phyloP scores from a whole-genome alignment of 441 rosid species.

The Syzygium syzygioides region DNA sequence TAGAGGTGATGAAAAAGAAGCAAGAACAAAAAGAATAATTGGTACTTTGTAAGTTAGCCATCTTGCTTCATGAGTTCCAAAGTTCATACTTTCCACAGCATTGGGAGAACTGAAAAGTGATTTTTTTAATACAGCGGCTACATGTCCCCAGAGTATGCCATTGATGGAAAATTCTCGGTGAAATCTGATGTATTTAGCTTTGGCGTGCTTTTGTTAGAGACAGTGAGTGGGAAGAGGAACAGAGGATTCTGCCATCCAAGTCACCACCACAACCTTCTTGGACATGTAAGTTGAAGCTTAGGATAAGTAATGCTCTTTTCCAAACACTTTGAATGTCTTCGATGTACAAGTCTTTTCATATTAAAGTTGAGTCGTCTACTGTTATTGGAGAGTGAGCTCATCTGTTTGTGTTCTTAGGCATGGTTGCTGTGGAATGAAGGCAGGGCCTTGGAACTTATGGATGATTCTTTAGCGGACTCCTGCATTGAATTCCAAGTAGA shows the following conservation, averaged over 20 bases:
- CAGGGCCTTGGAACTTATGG: constrained; percentile 18
- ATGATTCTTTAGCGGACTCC: not conserved
- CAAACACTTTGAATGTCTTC: not conserved
- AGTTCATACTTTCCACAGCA: not conserved
- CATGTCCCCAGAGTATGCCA: not conserved
- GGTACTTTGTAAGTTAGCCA: constrained; percentile 39
- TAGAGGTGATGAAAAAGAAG: constrained; percentile 26
- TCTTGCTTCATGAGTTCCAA: not conserved
- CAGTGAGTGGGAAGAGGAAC: not conserved
- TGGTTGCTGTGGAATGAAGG: constrained; percentile 23
- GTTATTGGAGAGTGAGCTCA: not conserved
- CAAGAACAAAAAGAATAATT: constrained; percentile 33
- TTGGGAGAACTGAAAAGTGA: not conserved
- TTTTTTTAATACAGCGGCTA: not conserved
- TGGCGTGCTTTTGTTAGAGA: not conserved
- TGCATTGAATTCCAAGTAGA: not conserved
- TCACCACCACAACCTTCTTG: not conserved
- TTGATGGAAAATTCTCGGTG: not conserved
- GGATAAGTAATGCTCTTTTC: not conserved
- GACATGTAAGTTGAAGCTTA: not conserved
- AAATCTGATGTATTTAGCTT: not conserved
- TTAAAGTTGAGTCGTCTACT: not conserved
- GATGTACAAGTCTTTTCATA: not conserved
- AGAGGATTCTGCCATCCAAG: not conserved
- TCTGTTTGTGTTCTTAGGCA: constrained; percentile 6